Percentiles rank a stretch among this genome's conserved stretches.
Evolutionary conservation across 2,329 filamentous ascomycete genomes (phyloP).

Genomic region (Biscogniauxia sp.): DNA sequence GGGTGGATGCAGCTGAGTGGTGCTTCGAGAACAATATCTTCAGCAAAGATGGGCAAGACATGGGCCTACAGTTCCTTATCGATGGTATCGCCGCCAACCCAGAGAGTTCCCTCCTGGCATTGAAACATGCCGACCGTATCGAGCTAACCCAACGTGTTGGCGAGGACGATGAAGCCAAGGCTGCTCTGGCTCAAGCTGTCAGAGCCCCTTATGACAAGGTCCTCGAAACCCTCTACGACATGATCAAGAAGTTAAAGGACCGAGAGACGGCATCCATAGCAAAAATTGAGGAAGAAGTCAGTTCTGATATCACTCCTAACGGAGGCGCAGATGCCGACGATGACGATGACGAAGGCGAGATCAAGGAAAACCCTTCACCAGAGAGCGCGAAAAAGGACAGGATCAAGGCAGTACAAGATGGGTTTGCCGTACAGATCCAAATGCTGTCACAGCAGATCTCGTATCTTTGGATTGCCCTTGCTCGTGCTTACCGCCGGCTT

Average conservation of each 20-base stretch:
- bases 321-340: slow-evolving; percentile 35
- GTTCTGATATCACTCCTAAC: slow-evolving; percentile 27
- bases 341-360: slow-evolving; percentile 52
- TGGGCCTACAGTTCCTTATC: slow-evolving; percentile 72
- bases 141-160: slow-evolving; percentile 75
- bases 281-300: slow-evolving; percentile 53
- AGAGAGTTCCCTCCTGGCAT: slow-evolving; percentile 85
- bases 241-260: slow-evolving; percentile 71
- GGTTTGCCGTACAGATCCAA: slow-evolving; percentile 69
- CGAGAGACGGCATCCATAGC: slow-evolving; percentile 58
- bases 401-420: slow-evolving; percentile 60
- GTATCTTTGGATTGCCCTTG: slow-evolving; percentile 91
- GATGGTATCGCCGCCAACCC: slow-evolving; percentile 87
- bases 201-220: slow-evolving; percentile 81
- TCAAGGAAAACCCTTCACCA: slow-evolving; percentile 38
- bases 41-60: slow-evolving; percentile 54
- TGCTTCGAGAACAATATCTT: slow-evolving; percentile 74
- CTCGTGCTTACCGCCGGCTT: slow-evolving; percentile 89
- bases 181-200: slow-evolving; percentile 73
- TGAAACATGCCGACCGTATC: slow-evolving; percentile 85
- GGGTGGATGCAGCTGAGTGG: slow-evolving; percentile 93
- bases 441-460: slow-evolving; percentile 83
- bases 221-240: slow-evolving; percentile 81
- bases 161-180: slow-evolving; percentile 71
- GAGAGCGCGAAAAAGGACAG: slow-evolving; percentile 64